These are phyloP conservation scores for Przewalskia tangutica DNA, from an alignment of 257 asterid species.

Conservation along the genomic window DNA sequence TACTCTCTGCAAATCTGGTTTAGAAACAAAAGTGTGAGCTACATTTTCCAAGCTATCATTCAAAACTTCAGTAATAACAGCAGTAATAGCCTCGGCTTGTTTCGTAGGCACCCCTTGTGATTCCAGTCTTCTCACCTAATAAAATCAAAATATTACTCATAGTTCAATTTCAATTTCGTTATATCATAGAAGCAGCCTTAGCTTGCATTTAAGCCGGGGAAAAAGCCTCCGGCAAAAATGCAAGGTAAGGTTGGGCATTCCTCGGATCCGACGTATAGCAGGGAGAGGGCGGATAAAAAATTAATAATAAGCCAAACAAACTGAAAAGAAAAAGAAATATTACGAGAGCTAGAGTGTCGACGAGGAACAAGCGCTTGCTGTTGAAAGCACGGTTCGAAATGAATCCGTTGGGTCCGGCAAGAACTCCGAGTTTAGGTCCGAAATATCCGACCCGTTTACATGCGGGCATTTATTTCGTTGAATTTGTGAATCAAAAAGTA, in stretches of 20 bases:
- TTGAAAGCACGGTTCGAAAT: slow-evolving; percentile 40
- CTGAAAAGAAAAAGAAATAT: neutral
- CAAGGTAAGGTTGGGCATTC: too few relatives aligned
- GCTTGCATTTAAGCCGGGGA: too few relatives aligned
- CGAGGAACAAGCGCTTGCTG: slow-evolving; percentile 62
- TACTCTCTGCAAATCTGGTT: slow-evolving; percentile 70
- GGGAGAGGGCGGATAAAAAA: too few relatives aligned
- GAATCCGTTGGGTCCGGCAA: slow-evolving; percentile 11
- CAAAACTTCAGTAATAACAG: slow-evolving; percentile 56
- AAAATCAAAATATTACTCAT: neutral
- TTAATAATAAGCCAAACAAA: neutral
- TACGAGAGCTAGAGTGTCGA: slow-evolving; percentile 89
- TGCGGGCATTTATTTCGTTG: slow-evolving; percentile 33
- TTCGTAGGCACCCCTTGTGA: slow-evolving; percentile 67
- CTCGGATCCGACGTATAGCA: too few relatives aligned
- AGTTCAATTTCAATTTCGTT: neutral
- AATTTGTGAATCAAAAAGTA: neutral
- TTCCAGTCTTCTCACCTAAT: slow-evolving; percentile 79
- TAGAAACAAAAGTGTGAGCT: slow-evolving; percentile 67
- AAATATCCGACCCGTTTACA: slow-evolving; percentile 30
- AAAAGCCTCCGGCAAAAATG: too few relatives aligned
- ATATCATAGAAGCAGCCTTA: neutral
- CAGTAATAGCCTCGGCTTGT: slow-evolving; percentile 90
- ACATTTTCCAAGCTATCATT: slow-evolving; percentile 70
- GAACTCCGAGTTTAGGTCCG: slow-evolving; percentile 10